phyloP scores from a whole-genome alignment of 148 eudicot species.

The Selenicereus undatus region DNA sequence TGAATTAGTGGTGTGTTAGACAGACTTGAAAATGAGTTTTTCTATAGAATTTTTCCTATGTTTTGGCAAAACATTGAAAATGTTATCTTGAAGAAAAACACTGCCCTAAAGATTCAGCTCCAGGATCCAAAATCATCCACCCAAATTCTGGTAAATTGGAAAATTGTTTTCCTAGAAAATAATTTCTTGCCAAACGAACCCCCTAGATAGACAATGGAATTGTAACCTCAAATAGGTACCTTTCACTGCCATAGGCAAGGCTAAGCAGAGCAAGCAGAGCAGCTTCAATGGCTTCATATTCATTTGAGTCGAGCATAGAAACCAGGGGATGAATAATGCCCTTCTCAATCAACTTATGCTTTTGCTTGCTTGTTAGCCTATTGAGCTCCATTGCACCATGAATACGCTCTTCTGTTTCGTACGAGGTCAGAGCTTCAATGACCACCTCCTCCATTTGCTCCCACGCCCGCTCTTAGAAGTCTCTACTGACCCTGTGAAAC shows the following conservation, averaged over 20 bases:
- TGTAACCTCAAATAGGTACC: constrained; percentile 24
- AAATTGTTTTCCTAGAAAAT: too few species aligned
- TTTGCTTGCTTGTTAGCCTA: constrained; percentile 46
- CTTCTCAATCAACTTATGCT: constrained; percentile 46
- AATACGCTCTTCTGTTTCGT: constrained; percentile 36
- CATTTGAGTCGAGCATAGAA: constrained; percentile 41
- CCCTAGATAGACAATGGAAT: too few species aligned
- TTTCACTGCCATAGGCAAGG: constrained; percentile 70
- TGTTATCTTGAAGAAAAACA: background rate
- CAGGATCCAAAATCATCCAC: background rate
- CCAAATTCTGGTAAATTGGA: background rate
- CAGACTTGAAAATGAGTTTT: background rate
- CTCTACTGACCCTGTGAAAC: background rate
- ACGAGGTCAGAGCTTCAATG: constrained; percentile 44
- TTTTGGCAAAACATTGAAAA: background rate
- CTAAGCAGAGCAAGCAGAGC: constrained; percentile 66
- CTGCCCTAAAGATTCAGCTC: too few species aligned
- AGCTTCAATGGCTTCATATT: constrained; percentile 55
- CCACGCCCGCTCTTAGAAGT: background rate
- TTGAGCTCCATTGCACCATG: constrained; percentile 41
- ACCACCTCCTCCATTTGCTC: constrained; percentile 38
- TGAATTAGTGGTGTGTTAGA: too few species aligned
- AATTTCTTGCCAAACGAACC: too few species aligned
- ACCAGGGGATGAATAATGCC: constrained; percentile 47
- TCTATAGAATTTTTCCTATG: background rate